These are phyloP conservation scores for Oryza nivara DNA, from an alignment of 176 grass and related monocot genomes.

Conservation along the genomic window DNA sequence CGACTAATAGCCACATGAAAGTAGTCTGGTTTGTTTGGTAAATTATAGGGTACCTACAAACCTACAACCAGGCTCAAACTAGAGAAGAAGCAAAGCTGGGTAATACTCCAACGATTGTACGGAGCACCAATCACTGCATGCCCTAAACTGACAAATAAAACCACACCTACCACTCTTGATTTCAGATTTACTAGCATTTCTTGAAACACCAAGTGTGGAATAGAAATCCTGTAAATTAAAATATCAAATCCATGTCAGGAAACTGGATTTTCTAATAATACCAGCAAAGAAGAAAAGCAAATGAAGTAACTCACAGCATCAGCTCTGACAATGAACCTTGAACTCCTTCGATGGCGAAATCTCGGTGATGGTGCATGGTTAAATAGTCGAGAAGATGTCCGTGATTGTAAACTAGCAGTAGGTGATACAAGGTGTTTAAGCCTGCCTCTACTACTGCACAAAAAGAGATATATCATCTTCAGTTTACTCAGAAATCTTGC, in stretches of 20 bases:
- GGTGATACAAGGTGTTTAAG: conserved; percentile 51
- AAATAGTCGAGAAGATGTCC: conserved; percentile 42
- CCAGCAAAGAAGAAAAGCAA: conserved; percentile 10
- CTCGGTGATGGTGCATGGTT: conserved; percentile 51
- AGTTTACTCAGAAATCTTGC: conserved; percentile 3
- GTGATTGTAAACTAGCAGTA: conserved; percentile 51
- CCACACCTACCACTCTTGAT: conserved; percentile 86
- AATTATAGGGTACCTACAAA: conserved; percentile 19
- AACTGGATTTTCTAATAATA: conserved; percentile 18
- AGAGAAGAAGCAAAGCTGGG: not conserved
- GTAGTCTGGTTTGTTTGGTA: not conserved
- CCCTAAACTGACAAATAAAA: conserved; percentile 6
- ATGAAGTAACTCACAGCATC: conserved; percentile 65
- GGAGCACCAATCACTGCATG: not conserved
- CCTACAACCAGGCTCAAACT: conserved; percentile 10
- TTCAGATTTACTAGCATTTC: conserved; percentile 99
- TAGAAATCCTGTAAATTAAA: conserved; percentile 87
- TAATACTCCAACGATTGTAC: not conserved
- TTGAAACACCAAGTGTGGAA: conserved; percentile 86
- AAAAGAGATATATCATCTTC: conserved; percentile 16
- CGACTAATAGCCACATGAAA: not conserved
- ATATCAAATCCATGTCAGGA: conserved; percentile 36
- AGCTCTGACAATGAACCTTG: conserved; percentile 83
- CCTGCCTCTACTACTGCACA: conserved; percentile 59
- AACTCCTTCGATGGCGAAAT: conserved; percentile 55